Conservation (phyloP, 2,329 filamentous ascomycete genomes). For the Penicillium expansum region DNA sequence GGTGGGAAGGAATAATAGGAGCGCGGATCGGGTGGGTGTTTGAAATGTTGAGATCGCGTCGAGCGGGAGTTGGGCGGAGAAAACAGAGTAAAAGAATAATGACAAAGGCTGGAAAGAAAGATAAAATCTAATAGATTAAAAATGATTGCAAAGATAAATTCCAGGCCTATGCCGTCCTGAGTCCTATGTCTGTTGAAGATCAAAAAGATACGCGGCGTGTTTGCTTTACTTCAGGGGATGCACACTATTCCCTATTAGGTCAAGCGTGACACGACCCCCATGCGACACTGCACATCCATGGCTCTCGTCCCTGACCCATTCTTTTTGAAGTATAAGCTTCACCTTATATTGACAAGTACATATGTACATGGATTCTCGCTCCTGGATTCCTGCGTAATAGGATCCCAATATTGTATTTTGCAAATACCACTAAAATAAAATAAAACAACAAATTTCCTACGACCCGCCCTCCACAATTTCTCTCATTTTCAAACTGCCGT, state of each 20-base stretch:
- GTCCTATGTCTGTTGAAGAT: slow-evolving; percentile 5
- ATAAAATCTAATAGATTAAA: slow-evolving; percentile 20
- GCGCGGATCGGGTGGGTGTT: slow-evolving; percentile 14
- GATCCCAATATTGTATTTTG: background rate
- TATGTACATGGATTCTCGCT: background rate
- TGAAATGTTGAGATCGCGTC: slow-evolving; percentile 23
- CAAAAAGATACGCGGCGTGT: slow-evolving; percentile 24
- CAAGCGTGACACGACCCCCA: slow-evolving; percentile 20
- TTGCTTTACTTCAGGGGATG: slow-evolving; percentile 28
- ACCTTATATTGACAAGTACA: background rate
- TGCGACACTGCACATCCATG: slow-evolving; percentile 16
- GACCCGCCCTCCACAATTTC: background rate
- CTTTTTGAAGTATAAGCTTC: background rate
- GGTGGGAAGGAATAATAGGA: slow-evolving; percentile 22
- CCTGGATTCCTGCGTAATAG: background rate
- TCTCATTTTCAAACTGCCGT: slow-evolving; percentile 28
- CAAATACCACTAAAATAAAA: background rate
- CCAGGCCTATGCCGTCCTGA: slow-evolving; percentile 3
- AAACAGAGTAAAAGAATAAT: slow-evolving; percentile 2
- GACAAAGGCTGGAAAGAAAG: background rate
- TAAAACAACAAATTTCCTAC: background rate
- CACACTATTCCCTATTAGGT: slow-evolving; percentile 14
- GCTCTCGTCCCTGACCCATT: slow-evolving; percentile 15
- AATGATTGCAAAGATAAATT: slow-evolving; percentile 11
- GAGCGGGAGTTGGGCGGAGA: background rate